Base-by-base conservation (phyloP, 2,329 filamentous ascomycete genomes). In the Alternaria incomplexa region DNA sequence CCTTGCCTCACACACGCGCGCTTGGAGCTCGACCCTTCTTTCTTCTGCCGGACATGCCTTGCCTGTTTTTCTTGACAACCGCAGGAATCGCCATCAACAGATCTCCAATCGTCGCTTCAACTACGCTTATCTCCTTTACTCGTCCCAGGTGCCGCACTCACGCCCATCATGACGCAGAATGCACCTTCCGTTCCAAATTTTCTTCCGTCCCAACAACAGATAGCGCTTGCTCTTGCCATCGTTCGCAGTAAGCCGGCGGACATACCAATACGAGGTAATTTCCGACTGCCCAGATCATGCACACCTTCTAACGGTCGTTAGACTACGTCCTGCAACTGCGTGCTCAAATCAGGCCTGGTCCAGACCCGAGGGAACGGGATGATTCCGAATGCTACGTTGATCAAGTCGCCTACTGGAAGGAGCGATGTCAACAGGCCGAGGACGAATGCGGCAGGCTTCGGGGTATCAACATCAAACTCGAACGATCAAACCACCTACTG, bases 371-470 rank as follows among this genome's bases (percentile, higher is more conserved):
- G 23, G 58, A 73, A 4, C 61, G 74, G 17, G 70, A 65, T 26
- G 68, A 75, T 15, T 51, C 65, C 0, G 67, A 76, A 44, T 73
- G 69, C 10, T 78, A 82, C 48, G 69, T 84, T 22, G 80, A 83
- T 60, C 71, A 79, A 13, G 78, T 79, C 11, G 67, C 76, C 5
- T 83, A 78, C 59, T 83, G 81, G 82, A 66, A 69, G 30, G 66
- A 77, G 8, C 69, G 70, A 46, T 76, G 65, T 44, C 63, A 69
- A 17, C 56, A 57, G 22, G 58, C 67, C 0, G 71, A 80, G n/a
- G 60, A 67, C 6, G 70, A 71, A 32, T 73, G 72, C 44, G 56
- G 64, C 3, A 56, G 67, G 5, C 65, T 80, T 15, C 66, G 72
- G 25, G 62, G 44, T 3, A 60, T 70, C 28, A 72, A 75, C 32